Base-by-base conservation (phyloP, 2,329 filamentous ascomycete genomes). In the Fusarium sp. region DNA sequence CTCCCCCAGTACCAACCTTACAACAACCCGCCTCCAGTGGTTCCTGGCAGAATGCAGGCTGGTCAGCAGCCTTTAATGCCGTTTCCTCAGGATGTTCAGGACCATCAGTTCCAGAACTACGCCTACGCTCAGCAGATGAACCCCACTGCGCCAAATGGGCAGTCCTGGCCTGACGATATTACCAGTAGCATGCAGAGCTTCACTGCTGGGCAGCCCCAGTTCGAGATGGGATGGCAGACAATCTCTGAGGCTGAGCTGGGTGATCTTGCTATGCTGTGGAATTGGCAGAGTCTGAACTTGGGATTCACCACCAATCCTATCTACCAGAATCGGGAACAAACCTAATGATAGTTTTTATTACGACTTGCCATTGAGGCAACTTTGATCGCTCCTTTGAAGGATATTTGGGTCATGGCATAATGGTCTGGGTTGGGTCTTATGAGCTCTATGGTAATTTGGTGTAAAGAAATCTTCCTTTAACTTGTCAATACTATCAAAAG, bases 231-330 rank as follows among this genome's bases (percentile, higher is more conserved):
- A 38, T 69, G 67, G n/a, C 52, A 70, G 11, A 28, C 43, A 2
- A 65, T 70, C 3, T 70, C 67, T 9, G 67, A 70, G 4, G 60
- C 60, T 12, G 67, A 70, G 18, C 16, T 69, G 4, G 67, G 66
- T 5, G 67, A 69, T 35, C 46, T 69, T 18, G 67, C 66, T 4
- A 69, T 70, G 66, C 4, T 69, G n/a, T 69, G 67, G 66, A 69
- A 69, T 32, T 69, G 67, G 67, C 35, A 69, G 40, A 69, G 67
- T n/a, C 16, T 69, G 40, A 61, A 69, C 13, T 25, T 69, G 32
- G 66, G 66, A 0, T 69, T 49, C 2, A 65, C 67, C 11, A 70
- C 67, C 6, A 69, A 69, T 11, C 67, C 67, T 18, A 70, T 69
- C 3, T 69, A 70, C 15, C 67, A 70, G 35, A 19, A 32, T n/a